Conservation (phyloP, 495 filamentous ascomycete species). For the Achaetomiella virescens region DNA sequence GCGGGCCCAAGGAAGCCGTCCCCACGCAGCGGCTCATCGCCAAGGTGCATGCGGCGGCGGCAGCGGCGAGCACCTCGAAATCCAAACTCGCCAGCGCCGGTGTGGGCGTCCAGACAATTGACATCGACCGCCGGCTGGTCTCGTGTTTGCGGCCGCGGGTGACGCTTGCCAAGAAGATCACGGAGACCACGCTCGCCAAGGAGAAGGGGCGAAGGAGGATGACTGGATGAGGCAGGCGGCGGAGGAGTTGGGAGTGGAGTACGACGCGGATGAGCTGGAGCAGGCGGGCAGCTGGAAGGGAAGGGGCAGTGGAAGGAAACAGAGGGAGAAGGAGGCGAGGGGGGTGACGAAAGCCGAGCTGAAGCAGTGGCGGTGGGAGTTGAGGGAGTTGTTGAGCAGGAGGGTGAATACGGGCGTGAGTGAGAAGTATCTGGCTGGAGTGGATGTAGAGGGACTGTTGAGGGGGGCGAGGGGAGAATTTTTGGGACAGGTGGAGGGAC, state of each 20-base stretch:
- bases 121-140: slow-evolving; percentile 75
- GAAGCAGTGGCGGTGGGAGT: slow-evolving; percentile 51
- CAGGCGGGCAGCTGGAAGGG: slow-evolving; percentile 53
- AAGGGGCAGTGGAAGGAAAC: slow-evolving; percentile 61
- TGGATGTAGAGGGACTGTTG: slow-evolving; percentile 78
- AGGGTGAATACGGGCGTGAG: slow-evolving; percentile 88
- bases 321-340: slow-evolving; percentile 65
- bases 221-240: slow-evolving; percentile 79
- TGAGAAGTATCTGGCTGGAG: slow-evolving; percentile 75
- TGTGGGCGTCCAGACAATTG: slow-evolving; percentile 54
- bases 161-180: slow-evolving; percentile 71
- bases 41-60: slow-evolving; percentile 65
- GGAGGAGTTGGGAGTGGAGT: slow-evolving; percentile 90
- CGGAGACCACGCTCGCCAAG: slow-evolving; percentile 76
- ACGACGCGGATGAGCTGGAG: slow-evolving; percentile 81
- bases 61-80: slow-evolving; percentile 14
- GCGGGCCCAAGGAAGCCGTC: slow-evolving; percentile 82
- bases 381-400: slow-evolving; percentile 61
- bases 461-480: slow-evolving; percentile 49
- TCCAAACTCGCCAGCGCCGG: slow-evolving; percentile 55
- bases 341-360: slow-evolving; percentile 66
- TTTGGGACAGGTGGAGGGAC: slow-evolving; percentile 35
- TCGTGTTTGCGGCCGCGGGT: slow-evolving; percentile 67
- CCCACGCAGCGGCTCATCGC: slow-evolving; percentile 76
- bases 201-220: slow-evolving; percentile 79